These are phyloP conservation scores for Podila horticola DNA, from an alignment of 192 early-diverging fungal species.

Conservation along the genomic window DNA sequence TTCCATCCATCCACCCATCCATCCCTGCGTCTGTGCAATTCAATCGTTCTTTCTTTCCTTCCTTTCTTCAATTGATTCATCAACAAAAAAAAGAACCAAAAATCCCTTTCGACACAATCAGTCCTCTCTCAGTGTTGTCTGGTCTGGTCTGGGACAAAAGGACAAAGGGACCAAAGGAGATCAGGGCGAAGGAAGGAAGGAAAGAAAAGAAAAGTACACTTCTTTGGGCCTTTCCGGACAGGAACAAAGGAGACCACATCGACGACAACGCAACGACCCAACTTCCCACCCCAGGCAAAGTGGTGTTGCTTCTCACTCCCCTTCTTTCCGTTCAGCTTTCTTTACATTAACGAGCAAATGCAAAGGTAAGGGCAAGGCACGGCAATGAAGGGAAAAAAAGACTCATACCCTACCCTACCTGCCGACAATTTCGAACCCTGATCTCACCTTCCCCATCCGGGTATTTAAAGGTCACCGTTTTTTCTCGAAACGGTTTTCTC, in stretches of 20 bases:
- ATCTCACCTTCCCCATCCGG: not conserved
- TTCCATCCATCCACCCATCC: not conserved
- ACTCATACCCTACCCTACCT: not conserved
- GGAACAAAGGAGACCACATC: not conserved
- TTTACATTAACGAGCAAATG: not conserved
- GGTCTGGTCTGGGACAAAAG: too few relatives aligned
- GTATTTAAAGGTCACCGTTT: too few relatives aligned
- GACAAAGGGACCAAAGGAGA: too few relatives aligned
- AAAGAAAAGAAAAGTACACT: not conserved
- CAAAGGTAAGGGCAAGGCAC: not conserved
- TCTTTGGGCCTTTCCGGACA: not conserved
- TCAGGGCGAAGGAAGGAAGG: too few relatives aligned
- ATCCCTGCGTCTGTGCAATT: not conserved
- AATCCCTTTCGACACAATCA: not conserved
- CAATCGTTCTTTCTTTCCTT: not conserved
- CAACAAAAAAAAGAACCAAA: not conserved
- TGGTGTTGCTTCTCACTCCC: not conserved
- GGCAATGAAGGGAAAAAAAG: not conserved
- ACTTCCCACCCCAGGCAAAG: slow-evolving; percentile 4
- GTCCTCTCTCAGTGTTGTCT: not conserved
- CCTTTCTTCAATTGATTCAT: not conserved
- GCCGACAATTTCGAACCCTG: not conserved
- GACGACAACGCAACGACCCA: not conserved
- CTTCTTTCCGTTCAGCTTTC: not conserved
- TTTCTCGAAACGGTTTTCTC: not conserved